Evolutionary conservation across 371 early-diverging fungal species (phyloP), one percentile per base, ranked within the genome.

Genomic region (Syncephalastrum monosporum): DNA sequence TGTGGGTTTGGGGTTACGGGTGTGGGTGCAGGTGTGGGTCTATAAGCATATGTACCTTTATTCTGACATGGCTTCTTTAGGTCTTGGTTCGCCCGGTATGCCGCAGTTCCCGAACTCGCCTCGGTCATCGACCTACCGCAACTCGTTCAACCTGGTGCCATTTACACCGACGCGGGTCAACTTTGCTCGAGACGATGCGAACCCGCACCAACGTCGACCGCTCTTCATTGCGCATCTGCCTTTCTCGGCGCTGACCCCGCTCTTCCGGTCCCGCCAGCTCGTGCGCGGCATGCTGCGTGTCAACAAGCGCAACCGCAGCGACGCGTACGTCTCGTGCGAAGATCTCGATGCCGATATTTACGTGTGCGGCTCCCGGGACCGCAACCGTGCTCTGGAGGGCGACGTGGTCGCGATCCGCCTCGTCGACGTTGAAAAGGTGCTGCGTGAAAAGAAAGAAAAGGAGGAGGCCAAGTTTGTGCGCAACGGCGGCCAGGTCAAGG

Each of bases 381-480:
- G 93, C 47, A 96, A 96, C 74, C 86, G 96, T 27, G 94, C 95
- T 1, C 64, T 95, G 19, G 91, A 92, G 50, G 93, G 93, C 4
- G 96, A 96, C 62, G 72, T 85, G 5, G 96, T 96, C n/a, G 90
- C 87, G 16, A 78, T 96, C 8, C 75, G 82, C 59, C 61, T 94
- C 25, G 78, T 96, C n/a, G 82, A 83, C 54, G 87, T 84, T 0
- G 82, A 81, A 8, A 90, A 87, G 57, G 72, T 88, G 38, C 60
- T 78, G 45, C 61, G 66, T 19, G 81, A 82, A 48, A 86, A 84
- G 77, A 68, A 71, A 48, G 79, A 76, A 47, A 81, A 77, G 54
- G 80, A 84, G 64, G 76, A 76, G 41, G 75, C 73, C 21, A 71
- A 79, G 57, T 56, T 67, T 67, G 79, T 56, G 65, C 77, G 68